Evolutionary conservation across 1,139 yeast species (phyloP), one percentile per base, ranked within the genome.

Genomic region (Lizanozyma gosingica): DNA sequence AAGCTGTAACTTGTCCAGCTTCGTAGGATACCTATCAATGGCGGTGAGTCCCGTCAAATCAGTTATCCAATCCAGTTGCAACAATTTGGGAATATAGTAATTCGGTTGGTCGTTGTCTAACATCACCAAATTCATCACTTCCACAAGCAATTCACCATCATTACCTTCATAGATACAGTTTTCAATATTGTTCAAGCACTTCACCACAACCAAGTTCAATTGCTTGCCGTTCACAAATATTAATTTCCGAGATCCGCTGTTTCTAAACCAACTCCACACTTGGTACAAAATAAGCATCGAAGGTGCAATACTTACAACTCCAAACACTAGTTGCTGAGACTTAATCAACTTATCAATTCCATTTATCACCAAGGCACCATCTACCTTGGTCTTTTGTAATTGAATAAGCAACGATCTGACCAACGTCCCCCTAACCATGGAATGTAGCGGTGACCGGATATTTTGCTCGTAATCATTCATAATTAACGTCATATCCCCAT

Each of bases 301-400:
- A 0, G 98, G 98, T 37, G 92, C 76, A 4, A 94, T 80, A 1
- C 97, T 95, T 17, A 92, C 85, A 34, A 86, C 67, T 1, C 95
- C 97, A 63, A 92, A 87, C 17, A 92, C 94, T 40, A 92, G 73
- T 57, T 92, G 95, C 62, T 92, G 98, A 37, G 94, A 83, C 58
- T 87, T 83, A 41, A 92, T 71, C 48, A 92, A 66, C 57, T 85
- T 83, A 60, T 92, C 97, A 47, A 92, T 90, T 6, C 97, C 97
- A 50, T 74, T 79, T 46, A 92, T 76, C 0, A 96, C 97, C 6
- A 88, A 68, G 32, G 86, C 92, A 3, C 95, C 95, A 57, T 92
- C 98, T 14, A 92, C 97, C 62, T 92, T 92, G 14, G 95, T 83
- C 61, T 92, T 92, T 57, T 92, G 98, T 8, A 92, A 68, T 59